Conservation (phyloP, 495 filamentous ascomycete species). For the Annulohypoxylon stygium region DNA sequence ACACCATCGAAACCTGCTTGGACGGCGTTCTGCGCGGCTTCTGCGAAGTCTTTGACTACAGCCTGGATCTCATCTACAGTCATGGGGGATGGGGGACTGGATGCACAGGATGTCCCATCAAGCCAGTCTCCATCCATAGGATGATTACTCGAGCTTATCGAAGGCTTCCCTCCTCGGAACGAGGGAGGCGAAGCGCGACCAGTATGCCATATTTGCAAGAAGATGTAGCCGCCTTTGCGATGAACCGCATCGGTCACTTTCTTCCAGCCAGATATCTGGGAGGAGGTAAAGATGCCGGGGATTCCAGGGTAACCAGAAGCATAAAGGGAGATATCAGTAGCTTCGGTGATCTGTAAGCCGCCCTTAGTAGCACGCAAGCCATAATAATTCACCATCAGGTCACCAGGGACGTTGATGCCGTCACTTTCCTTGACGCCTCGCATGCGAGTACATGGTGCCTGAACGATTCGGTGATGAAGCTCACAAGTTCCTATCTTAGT, state of each 20-base stretch:
- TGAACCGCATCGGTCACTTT: slow-evolving; percentile 73
- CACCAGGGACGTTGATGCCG: slow-evolving; percentile 57
- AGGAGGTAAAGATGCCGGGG: slow-evolving; percentile 70
- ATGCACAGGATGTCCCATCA: slow-evolving; percentile 53
- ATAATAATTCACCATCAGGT: slow-evolving; percentile 69
- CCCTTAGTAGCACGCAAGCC: slow-evolving; percentile 66
- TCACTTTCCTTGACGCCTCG: slow-evolving; percentile 54
- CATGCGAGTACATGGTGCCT: slow-evolving; percentile 55
- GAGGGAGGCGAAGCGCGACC: slow-evolving; percentile 67
- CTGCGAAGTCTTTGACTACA: slow-evolving; percentile 65
- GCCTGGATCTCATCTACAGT: slow-evolving; percentile 67
- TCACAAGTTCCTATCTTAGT: slow-evolving; percentile 48
- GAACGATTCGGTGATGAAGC: slow-evolving; percentile 49
- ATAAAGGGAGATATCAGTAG: slow-evolving; percentile 68
- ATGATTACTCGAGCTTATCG: slow-evolving; percentile 51
- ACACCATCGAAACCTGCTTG: slow-evolving; percentile 79
- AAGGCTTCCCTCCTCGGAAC: slow-evolving; percentile 53
- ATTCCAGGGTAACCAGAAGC: slow-evolving; percentile 65
- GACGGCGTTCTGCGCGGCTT: slow-evolving; percentile 70
- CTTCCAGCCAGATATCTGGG: slow-evolving; percentile 72
- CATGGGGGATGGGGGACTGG: slow-evolving; percentile 64
- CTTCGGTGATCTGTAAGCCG: slow-evolving; percentile 73
- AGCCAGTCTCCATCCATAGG: slow-evolving; percentile 40
- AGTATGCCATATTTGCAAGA: slow-evolving; percentile 73
- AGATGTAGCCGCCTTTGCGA: slow-evolving; percentile 71